Base-by-base conservation (phyloP, 345 rosid species). In the Microcos paniculata region DNA sequence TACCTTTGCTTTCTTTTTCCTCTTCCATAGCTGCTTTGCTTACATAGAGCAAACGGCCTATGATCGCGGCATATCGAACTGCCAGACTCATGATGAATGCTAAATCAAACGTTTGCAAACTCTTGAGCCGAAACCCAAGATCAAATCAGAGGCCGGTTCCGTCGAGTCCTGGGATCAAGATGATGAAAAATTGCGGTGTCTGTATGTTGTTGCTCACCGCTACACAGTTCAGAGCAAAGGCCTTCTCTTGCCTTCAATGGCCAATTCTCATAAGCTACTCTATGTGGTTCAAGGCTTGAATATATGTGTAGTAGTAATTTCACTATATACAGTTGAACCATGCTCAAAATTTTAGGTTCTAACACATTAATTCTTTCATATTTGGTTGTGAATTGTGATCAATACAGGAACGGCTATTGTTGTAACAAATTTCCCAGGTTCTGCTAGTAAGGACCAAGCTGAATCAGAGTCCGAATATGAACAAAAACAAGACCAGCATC, bases 21-120 rank as follows among this genome's bases (percentile, higher is more conserved):
- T 86, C 28, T 73, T 85, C 76, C 73, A 82, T 67, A 82, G 87
- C 69, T 87, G 84, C 77, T 72, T 76, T 23, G 89, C 87, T 62
- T 14, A 45, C 18, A 4, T 14, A 16, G n/a, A n/a, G n/a, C n/a
- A n/a, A n/a, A n/a, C n/a, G n/a, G n/a, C n/a, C n/a, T n/a, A n/a
- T n/a, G n/a, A n/a, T n/a, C n/a, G n/a, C n/a, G n/a, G n/a, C n/a
- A n/a, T n/a, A n/a, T n/a, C n/a, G n/a, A n/a, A n/a, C n/a, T n/a
- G n/a, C n/a, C n/a, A n/a, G n/a, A n/a, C n/a, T n/a, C n/a, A n/a
- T n/a, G n/a, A 3, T 46, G 51, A 46, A 14, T 2, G 51, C 51
- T 18, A 46, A 46, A 46, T 46, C 5, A 14, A 46, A 46, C 51
- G 15, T 18, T 46, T 14, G 19, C 51, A 46, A 46, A 18, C 51